Evolutionary conservation across 495 filamentous ascomycete species (phyloP).

Genomic region (Penicillium silybi): DNA sequence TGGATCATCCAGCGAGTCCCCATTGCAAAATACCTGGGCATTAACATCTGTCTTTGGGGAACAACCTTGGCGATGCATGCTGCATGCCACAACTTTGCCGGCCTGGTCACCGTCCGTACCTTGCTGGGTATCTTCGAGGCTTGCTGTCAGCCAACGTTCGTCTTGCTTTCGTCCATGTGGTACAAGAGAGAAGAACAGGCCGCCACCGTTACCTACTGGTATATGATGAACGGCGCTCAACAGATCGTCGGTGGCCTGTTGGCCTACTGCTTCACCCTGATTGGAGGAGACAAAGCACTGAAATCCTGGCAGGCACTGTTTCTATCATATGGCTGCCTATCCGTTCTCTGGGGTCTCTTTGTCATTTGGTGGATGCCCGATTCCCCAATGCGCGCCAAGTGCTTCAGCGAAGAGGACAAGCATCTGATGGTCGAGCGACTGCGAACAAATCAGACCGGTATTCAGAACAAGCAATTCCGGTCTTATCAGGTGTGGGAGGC

Average conservation of each 20-base stretch:
- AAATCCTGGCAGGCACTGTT: conserved; percentile 59
- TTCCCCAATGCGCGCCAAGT: conserved; percentile 47
- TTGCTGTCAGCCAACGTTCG: conserved; percentile 54
- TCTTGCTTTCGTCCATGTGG: conserved; percentile 69
- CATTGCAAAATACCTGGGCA: conserved; percentile 56
- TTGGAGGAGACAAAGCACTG: conserved; percentile 37
- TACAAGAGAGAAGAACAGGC: conserved; percentile 67
- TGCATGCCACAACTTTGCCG: conserved; percentile 53
- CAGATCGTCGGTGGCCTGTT: conserved; percentile 53
- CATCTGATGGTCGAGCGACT: conserved; percentile 47
- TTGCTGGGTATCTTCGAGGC: conserved; percentile 68
- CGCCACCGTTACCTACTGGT: conserved; percentile 63
- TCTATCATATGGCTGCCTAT: conserved; percentile 51
- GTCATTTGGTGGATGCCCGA: conserved; percentile 47
- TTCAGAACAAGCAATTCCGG: conserved; percentile 51
- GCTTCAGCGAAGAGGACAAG: conserved; percentile 48
- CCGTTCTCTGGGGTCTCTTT: conserved; percentile 48
- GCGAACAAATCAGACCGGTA: conserved; percentile 50
- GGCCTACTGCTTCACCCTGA: conserved; percentile 56
- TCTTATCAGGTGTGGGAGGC: conserved; percentile 43
- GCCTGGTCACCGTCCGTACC: conserved; percentile 54
- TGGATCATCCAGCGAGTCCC: conserved; percentile 58
- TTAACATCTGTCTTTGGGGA: conserved; percentile 63
- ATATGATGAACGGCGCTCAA: conserved; percentile 64
- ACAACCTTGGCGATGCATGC: conserved; percentile 53